Conservation (phyloP, 2,329 filamentous ascomycete species). For the Pseudonectria buxi region DNA sequence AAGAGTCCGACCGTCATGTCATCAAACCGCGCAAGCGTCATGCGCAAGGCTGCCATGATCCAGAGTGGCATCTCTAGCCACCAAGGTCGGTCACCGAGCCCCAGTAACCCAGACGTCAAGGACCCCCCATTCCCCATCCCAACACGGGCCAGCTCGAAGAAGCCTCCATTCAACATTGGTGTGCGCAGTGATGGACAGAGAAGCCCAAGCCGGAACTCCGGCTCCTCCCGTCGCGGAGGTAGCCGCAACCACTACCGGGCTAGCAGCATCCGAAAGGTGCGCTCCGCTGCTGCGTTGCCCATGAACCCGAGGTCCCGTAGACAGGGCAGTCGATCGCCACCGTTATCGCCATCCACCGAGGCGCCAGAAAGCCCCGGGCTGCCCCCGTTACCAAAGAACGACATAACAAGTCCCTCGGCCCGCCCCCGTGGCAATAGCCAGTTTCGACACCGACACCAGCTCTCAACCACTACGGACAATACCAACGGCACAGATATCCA, state of each 20-base stretch:
- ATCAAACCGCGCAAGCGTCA: constrained; percentile 49
- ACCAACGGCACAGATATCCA: constrained; percentile 36
- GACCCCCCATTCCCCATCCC: constrained; percentile 90
- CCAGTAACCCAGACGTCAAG: constrained; percentile 52
- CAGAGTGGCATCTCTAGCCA: constrained; percentile 71
- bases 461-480: constrained; percentile 53
- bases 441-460: constrained; percentile 49
- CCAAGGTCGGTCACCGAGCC: constrained; percentile 55
- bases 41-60: constrained; percentile 74
- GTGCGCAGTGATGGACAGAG: constrained; percentile 63
- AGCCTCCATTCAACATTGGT: constrained; percentile 59
- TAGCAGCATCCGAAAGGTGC: constrained; percentile 71
- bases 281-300: constrained; percentile 71
- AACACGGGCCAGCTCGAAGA: constrained; percentile 77
- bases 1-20: constrained; percentile 30
- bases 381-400: constrained; percentile 68
- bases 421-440: constrained; percentile 33
- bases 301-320: constrained; percentile 44
- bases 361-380: constrained; percentile 62
- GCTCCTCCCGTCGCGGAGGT: constrained; percentile 47
- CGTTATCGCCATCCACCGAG: constrained; percentile 61
- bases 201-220: constrained; percentile 63
- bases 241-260: constrained; percentile 44
- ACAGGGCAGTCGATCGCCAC: constrained; percentile 53
- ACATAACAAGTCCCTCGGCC: constrained; percentile 56